Percentiles rank a stretch among this genome's conserved stretches.
Conservation (phyloP, 225 moss, liverwort and hornwort genomes). For the Pseudoscleropodium purum region DNA sequence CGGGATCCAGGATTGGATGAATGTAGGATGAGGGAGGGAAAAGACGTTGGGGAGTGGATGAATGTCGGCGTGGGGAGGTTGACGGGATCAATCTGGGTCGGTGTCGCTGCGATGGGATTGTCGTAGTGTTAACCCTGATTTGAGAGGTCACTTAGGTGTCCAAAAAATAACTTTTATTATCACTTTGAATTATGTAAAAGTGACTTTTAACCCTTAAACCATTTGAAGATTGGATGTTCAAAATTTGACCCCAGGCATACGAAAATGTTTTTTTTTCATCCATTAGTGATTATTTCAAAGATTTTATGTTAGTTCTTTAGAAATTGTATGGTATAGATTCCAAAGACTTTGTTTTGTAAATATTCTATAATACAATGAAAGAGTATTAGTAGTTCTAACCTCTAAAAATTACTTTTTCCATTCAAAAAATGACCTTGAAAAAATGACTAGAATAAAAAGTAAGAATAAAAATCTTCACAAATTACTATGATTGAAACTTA, state of each 20-base stretch:
- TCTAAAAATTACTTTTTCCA: rapidly evolving
- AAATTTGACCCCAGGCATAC: not conserved
- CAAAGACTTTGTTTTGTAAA: not conserved
- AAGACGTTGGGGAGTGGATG: not conserved
- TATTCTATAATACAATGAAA: not conserved
- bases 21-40: not conserved
- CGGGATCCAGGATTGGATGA: not conserved
- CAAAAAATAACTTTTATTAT: too few relatives aligned
- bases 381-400: rapidly evolving
- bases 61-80: not conserved
- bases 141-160: not conserved
- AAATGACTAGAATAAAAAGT: not conserved
- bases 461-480: not conserved
- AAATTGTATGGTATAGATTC: not conserved
- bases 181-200: not conserved
- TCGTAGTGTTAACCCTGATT: not conserved
- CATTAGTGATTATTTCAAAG: not conserved
- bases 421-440: not conserved
- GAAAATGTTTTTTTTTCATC: not conserved
- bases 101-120: not conserved
- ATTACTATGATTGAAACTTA: not conserved
- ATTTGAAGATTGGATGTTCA: not conserved
- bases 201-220: not conserved
- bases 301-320: not conserved
- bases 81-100: not conserved